phyloP scores from a whole-genome alignment of 345 rosid genomes.

The Eucalyptus guilfoylei region DNA sequence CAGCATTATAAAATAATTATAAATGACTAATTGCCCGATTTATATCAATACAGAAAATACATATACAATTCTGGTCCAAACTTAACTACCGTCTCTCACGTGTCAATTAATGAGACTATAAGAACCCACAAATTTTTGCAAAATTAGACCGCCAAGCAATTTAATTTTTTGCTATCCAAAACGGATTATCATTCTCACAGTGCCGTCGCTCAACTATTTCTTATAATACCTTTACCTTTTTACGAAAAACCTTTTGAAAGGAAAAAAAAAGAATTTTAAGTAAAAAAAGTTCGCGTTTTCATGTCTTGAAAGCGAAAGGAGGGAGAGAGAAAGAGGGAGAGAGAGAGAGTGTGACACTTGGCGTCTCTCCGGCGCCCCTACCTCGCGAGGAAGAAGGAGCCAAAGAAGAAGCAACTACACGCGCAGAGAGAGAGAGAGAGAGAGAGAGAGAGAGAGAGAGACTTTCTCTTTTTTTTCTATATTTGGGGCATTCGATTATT shows the following conservation, averaged over 20 bases:
- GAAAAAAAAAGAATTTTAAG: background rate
- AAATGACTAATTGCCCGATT: background rate
- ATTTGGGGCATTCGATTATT: background rate
- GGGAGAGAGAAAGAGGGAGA: background rate
- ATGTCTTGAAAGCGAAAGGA: constrained; percentile 14
- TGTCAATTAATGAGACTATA: background rate
- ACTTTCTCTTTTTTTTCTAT: background rate
- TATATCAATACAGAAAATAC: background rate
- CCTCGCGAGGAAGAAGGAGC: constrained; percentile 1
- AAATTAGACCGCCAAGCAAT: too few species aligned
- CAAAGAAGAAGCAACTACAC: background rate
- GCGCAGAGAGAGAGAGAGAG: background rate
- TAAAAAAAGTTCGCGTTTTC: background rate
- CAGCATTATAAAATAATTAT: background rate
- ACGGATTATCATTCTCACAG: accelerated
- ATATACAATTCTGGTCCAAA: background rate
- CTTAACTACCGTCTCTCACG: background rate
- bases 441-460: background rate
- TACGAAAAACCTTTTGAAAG: background rate
- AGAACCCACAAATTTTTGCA: too few species aligned
- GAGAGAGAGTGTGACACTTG: constrained; percentile 23
- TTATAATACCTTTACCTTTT: too few species aligned
- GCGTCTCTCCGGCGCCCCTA: constrained; percentile 7
- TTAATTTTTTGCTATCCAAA: accelerated
- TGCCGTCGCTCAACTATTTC: accelerated